Evolutionary conservation across 2,329 filamentous ascomycete genomes (phyloP).

Genomic region (Aspergillus sp.): DNA sequence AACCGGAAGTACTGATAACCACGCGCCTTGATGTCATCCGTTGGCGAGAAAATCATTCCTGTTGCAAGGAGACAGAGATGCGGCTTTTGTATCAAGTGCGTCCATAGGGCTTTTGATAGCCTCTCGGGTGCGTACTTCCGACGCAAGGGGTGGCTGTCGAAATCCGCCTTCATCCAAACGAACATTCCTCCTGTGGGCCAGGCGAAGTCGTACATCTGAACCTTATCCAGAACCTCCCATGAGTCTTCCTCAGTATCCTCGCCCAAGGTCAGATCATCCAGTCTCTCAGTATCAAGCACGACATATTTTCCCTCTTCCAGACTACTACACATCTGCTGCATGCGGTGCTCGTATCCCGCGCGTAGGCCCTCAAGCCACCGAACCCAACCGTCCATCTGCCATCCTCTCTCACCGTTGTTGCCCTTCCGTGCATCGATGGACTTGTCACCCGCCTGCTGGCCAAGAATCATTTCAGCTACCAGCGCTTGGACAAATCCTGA

Average conservation of each 20-base stretch:
- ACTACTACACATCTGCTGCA: conserved; percentile 73
- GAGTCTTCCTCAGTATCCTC: conserved; percentile 50
- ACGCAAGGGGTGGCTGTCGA: conserved; percentile 71
- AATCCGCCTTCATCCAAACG: conserved; percentile 74
- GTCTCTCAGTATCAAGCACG: conserved; percentile 60
- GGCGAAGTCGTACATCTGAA: conserved; percentile 70
- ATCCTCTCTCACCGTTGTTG: conserved; percentile 58
- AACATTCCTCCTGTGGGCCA: conserved; percentile 93
- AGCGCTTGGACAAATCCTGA: conserved; percentile 87
- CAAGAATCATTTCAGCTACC: conserved; percentile 63
- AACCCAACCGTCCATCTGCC: conserved; percentile 84
- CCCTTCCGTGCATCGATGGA: conserved; percentile 32
- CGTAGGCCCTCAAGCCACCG: conserved; percentile 85
- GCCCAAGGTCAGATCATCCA: conserved; percentile 25
- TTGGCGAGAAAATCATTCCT: conserved; percentile 72
- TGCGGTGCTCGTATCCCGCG: conserved; percentile 79
- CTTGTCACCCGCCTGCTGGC: conserved; percentile 60
- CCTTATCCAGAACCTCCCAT: conserved; percentile 75
- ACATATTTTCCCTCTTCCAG: conserved; percentile 68
- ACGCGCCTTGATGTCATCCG: conserved; percentile 55
- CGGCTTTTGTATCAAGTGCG: conserved; percentile 68
- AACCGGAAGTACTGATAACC: conserved; percentile 74
- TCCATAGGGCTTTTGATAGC: conserved; percentile 67
- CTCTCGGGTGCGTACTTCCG: conserved; percentile 53
- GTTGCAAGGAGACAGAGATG: conserved; percentile 70